Evolutionary conservation across 257 asterid genomes (phyloP).

Genomic region (Nicotiana paniculata): DNA sequence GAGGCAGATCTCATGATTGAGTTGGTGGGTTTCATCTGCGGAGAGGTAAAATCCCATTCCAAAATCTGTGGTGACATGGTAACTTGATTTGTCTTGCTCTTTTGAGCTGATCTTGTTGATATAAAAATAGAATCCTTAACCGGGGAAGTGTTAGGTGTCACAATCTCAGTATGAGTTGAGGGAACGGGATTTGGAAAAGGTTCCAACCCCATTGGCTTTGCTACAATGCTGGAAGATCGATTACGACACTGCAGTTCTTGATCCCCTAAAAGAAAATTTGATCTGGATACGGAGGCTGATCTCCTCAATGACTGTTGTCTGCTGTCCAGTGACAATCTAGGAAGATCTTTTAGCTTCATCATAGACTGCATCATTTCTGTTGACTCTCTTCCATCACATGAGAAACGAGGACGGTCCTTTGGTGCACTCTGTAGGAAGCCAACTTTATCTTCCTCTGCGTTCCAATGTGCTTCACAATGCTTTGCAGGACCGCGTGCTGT

Average conservation of each 20-base stretch:
- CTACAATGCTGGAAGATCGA: constrained; percentile 59
- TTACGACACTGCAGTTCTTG: constrained; percentile 12
- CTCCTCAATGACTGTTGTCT: constrained; percentile 48
- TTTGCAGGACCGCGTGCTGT: background rate
- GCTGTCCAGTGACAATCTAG: constrained; percentile 89
- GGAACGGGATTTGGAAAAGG: constrained; percentile 41
- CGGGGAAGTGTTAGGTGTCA: constrained; percentile 15
- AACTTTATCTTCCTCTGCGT: constrained; percentile 35
- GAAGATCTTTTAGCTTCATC: constrained; percentile 54
- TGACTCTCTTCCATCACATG: constrained; percentile 76
- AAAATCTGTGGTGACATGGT: constrained; percentile 23
- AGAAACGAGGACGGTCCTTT: constrained; percentile 56
- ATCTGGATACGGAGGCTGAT: constrained; percentile 43
- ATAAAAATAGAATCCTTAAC: constrained; percentile 27
- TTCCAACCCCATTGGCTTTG: constrained; percentile 94
- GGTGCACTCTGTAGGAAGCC: constrained; percentile 13
- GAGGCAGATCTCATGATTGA: constrained; percentile 28
- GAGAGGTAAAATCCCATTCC: constrained; percentile 32
- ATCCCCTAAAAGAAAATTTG: constrained; percentile 36
- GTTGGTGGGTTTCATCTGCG: constrained; percentile 22
- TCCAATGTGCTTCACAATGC: constrained; percentile 32
- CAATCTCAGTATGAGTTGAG: constrained; percentile 27
- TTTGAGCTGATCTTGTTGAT: constrained; percentile 23
- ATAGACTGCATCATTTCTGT: constrained; percentile 38
- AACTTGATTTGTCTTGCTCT: constrained; percentile 29